Evolutionary conservation across 768 basidiomycete species (phyloP), one percentile per base, ranked within the genome.

Genomic region (Panellus pusillus): DNA sequence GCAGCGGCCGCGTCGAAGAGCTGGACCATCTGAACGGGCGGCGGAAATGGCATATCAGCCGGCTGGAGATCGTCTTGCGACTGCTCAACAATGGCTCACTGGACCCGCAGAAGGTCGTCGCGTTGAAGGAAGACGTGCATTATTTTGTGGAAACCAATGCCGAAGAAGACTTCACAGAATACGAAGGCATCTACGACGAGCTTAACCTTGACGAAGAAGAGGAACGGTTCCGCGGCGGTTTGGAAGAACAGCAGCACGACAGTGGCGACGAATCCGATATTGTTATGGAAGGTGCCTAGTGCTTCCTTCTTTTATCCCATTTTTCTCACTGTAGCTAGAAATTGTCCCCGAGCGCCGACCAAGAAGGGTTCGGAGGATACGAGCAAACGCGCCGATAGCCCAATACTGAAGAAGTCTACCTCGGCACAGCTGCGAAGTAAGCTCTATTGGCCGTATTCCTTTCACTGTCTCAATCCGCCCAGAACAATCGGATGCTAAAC

Each of bases 151-250:
- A 96, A 70, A 89, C 83, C 64, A 98, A 99, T 68, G 84, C 85
- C 73, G 93, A 96, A 52, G 97, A 98, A 63, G 89, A 91, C 66
- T 99, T 97, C 70, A 94, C 98, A 49, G 95, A 96, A 68, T 92
- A 98, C 65, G 90, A 94, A 68, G 94, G 92, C 36, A 90, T 99
- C 46, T 99, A 99, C 65, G 97, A 98, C 63, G 97, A 98, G 12
- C 91, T 99, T 55, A 91, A 91, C 64, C 87, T 99, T 40, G 91
- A 97, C 64, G 96, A 97, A 66, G 93, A 97, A 68, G 96, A 98
- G 66, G 93, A 93, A 74, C 88, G 90, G 65, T 93, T 94, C 66
- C 89, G 91, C 49, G 76, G 90, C 39, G 81, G 79, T 47, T 75
- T 86, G 52, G 90, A 93, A 43, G 84, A 93, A n/a, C 32, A 35